Evolutionary conservation across 805 yeast species (phyloP).

Genomic region (Teunomyces panamensis): DNA sequence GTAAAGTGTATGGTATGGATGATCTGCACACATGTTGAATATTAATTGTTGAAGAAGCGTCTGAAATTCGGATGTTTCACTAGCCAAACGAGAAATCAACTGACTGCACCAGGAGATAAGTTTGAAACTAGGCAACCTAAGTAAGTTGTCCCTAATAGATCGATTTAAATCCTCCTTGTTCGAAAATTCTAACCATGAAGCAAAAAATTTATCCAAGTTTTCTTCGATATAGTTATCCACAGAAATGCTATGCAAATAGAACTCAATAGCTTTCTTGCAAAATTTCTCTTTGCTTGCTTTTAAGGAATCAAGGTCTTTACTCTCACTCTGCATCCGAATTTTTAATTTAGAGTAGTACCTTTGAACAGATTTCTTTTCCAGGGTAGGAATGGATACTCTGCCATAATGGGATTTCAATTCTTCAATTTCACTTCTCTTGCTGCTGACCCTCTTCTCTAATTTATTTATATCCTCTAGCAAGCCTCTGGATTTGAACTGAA

Average conservation of each 20-base stretch:
- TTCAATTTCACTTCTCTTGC: conserved; percentile 46
- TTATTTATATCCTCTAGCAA: conserved; percentile 44
- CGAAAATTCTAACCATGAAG: conserved; percentile 74
- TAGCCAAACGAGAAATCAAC: conserved; percentile 63
- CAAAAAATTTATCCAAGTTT: conserved; percentile 73
- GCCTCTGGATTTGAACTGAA: conserved; percentile 49
- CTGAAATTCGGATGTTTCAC: conserved; percentile 55
- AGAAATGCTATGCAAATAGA: conserved; percentile 55
- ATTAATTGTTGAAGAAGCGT: conserved; percentile 47
- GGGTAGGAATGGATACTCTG: conserved; percentile 35
- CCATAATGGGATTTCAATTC: conserved; percentile 46
- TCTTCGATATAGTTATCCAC: conserved; percentile 46
- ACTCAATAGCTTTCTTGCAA: conserved; percentile 52
- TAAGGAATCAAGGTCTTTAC: conserved; percentile 41
- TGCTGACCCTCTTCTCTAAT: conserved; percentile 36
- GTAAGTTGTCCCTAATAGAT: conserved; percentile 36
- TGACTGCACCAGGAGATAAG: conserved; percentile 83
- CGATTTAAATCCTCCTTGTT: conserved; percentile 42
- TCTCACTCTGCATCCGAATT: conserved; percentile 49
- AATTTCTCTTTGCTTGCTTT: conserved; percentile 39
- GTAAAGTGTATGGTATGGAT: conserved; percentile 75
- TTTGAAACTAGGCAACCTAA: conserved; percentile 52
- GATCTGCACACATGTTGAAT: conserved; percentile 44
- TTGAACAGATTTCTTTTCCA: conserved; percentile 52
- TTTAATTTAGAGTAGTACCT: conserved; percentile 49